Base-by-base conservation (phyloP, 352 stramenopile genomes). In the Chrysophaeum taylorii region DNA sequence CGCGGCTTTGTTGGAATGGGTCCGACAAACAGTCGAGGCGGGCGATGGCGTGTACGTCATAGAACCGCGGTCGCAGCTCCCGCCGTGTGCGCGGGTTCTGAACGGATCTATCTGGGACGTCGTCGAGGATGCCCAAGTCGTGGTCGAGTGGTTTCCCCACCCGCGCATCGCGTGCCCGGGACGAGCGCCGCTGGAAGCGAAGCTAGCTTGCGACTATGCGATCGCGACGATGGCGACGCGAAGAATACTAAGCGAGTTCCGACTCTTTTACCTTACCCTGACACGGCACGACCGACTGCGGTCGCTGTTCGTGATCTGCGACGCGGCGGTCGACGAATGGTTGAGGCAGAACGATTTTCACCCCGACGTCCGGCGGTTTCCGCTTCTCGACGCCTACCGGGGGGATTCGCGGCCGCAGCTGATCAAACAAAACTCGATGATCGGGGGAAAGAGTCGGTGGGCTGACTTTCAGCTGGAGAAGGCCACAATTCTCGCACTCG, bases 391-490 rank as follows among this genome's bases (percentile, higher is more conserved):
- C 48, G 7, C 7, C 5, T 60, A 60, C 48, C 18, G 33, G 25
- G 21, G 7, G 5, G n/a, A 33, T 25, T 33, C 18, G 18, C 48
- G 48, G 18, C 9, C 15, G 18, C 33, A 25, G 48, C 25, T 60
- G 48, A 60, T 33, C 18, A n/a, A 31, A 9, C 5, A 60, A 21
- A n/a, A n/a, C n/a, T n/a, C n/a, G n/a, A n/a, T n/a, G n/a, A n/a
- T n/a, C n/a, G n/a, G n/a, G n/a, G n/a, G n/a, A n/a, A n/a, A n/a
- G n/a, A n/a, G n/a, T n/a, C 48, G 48, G 5, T 60, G 48, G 48
- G 33, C 48, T 18, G 18, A 60, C 48, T 25, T 60, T 4, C 48
- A 60, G 48, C 48, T 60, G 18, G 48, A 60, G 48, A 60, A 60
- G 48, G 33, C 48, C 18, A 60, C 48, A 25, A 25, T 60, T 25